Evolutionary conservation across 495 filamentous ascomycete species (phyloP), one percentile per base, ranked within the genome.

Genomic region (Talaromyces wortmannii): DNA sequence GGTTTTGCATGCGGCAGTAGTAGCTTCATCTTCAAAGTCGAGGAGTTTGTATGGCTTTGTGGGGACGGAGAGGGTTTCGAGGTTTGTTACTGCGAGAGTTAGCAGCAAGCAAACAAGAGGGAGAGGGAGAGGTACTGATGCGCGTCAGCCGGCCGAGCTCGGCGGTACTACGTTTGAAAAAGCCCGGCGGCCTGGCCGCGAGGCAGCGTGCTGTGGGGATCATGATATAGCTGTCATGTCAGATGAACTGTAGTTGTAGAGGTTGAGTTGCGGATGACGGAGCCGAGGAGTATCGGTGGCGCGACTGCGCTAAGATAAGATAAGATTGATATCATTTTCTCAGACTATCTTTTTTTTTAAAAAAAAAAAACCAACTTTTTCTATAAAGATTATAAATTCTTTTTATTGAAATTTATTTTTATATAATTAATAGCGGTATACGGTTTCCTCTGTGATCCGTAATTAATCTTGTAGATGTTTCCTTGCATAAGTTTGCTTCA

Each of bases 1-100:
- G 52, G 85, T 76, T 64, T 92, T 95, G 78, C 88, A 92, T 42
- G 73, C 73, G 15, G 78, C 66, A 32, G 90, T 63, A 11, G 81
- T 78, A 10, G 79, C 71, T 43, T 83, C 78, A 53, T 82, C 72
- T 72, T 83, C 79, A 74, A 97, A 80, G 51, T 80, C 65, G 32
- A 80, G 66, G 30, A 81, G 70, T n/a, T 58, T 51, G 52, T 74
- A 76, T 0, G 78, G 75, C 43, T 73, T 77, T 6, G 70, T 76
- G n/a, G 76, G 76, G 7, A 64, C 75, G 32, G 65, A 65, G 31
- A 81, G 67, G 48, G 62, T 69, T 61, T 83, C 79, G 31, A 67
- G 65, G 56, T 76, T 81, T 23, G 23, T 23, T 23, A 23, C 23
- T 23, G 23, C 4, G 62, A 76, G 68, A 5, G 77, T 79, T 83